These are phyloP conservation scores for Carex parvula DNA, from an alignment of 176 grass and related monocot genomes.

Conservation along the genomic window DNA sequence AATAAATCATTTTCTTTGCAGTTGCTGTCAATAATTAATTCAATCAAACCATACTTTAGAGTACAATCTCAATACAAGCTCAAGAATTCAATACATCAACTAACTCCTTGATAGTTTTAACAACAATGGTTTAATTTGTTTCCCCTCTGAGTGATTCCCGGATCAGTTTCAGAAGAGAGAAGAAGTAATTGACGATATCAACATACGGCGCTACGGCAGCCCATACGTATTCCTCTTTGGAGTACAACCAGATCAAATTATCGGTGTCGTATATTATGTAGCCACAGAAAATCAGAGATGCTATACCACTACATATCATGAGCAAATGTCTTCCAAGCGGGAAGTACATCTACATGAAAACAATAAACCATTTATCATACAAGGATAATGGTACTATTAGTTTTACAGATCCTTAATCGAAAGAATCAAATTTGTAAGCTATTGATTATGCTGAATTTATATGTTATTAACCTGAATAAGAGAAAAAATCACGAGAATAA, in stretches of 20 bases:
- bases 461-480: constrained; percentile 53
- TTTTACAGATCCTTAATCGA: not conserved
- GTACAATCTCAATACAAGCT: not conserved
- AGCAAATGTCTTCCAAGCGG: constrained; percentile 55
- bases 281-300: constrained; percentile 58
- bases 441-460: not conserved
- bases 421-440: not conserved
- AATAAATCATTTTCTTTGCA: not conserved
- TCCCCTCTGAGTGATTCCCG: not conserved
- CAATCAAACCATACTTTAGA: not conserved
- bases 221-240: constrained; percentile 94
- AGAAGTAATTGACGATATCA: constrained; percentile 69
- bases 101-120: not conserved
- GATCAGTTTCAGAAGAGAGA: constrained; percentile 81
- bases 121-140: not conserved
- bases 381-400: not conserved
- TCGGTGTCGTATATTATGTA: constrained; percentile 96
- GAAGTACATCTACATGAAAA: constrained; percentile 48
- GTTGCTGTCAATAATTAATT: not conserved
- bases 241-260: constrained; percentile 87
- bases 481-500: constrained; percentile 72
- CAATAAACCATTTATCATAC: not conserved
- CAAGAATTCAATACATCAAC: not conserved
- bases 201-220: constrained; percentile 73
- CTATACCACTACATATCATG: constrained; percentile 63